Evolutionary conservation across 768 basidiomycete genomes (phyloP), one percentile per base, ranked within the genome.

Genomic region (Boletus subcaerulescens): DNA sequence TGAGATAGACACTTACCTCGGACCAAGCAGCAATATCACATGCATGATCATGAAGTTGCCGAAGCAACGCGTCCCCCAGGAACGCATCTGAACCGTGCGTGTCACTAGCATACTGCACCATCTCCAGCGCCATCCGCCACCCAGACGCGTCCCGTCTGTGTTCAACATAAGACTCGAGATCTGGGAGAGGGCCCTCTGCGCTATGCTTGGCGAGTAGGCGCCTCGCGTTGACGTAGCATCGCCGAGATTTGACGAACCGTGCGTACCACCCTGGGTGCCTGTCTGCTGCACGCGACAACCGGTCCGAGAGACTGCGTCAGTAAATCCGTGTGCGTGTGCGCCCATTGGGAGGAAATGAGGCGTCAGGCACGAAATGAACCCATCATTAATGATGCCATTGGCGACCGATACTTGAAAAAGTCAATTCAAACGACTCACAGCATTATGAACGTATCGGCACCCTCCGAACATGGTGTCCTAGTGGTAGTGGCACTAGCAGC

Each of bases 81-180:
- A 64, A 60, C 18, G 64, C 56, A 12, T 74, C 71, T 0, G 77
- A 72, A 2, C 80, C 46, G 20, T 57, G 52, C 26, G 81, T 63
- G n/a, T 80, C 78, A 42, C 79, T 80, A 0, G 78, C 73, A 52
- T 82, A 72, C 56, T 84, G 77, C 35, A 84, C 71, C 55, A 87
- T 68, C 56, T 77, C 76, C 45, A 86, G 73, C 9, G 80, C 65
- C 65, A 86, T 71, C 39, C 70, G 66, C 14, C 77, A 63, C 6
- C 84, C 84, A 43, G 77, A 77, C 52, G 77, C 69, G 26, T 80
- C 73, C n/a, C 80, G 73, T 42, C 80, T 68, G 15, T 76, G 62
- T 6, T 68, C 66, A n/a, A 80, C 64, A 56, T 80, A 84, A 5
- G 76, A 71, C 45, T 81, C 77, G 24, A 82, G 60, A 41, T 76